A percentile compares a stretch with the other conserved stretches of the same genome.
Evolutionary conservation across 2,329 filamentous ascomycete species (phyloP).

Genomic region (Graphilbum sp.): DNA sequence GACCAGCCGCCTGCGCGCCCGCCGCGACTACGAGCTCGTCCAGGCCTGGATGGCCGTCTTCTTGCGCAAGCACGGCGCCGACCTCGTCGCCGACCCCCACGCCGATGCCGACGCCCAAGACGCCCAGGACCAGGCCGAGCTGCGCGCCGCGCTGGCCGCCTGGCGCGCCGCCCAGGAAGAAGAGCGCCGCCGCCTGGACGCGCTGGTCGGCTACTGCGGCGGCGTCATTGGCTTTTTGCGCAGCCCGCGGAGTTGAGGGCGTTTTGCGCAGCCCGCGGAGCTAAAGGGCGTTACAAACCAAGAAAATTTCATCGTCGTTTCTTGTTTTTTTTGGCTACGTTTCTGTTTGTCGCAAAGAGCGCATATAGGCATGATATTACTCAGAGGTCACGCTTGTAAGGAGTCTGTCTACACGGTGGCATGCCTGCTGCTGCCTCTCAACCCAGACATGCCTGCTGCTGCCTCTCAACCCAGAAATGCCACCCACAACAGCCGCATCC

Average conservation of each 20-base stretch:
- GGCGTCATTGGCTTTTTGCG: conserved; percentile 75
- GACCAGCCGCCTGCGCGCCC: conserved; percentile 48
- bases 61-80: conserved; percentile 49
- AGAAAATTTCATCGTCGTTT: too few species aligned
- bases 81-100: background rate
- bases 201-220: conserved; percentile 70
- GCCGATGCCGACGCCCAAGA: conserved; percentile 12
- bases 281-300: background rate
- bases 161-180: conserved; percentile 60
- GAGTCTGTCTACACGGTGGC: too few species aligned
- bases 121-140: conserved; percentile 26
- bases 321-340: too few species aligned
- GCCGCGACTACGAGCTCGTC: conserved; percentile 78
- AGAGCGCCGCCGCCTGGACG: conserved; percentile 55
- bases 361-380: too few species aligned
- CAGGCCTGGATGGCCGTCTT: conserved; percentile 98
- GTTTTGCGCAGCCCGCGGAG: background rate
- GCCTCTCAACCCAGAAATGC: too few species aligned
- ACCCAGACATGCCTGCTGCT: too few species aligned
- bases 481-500: too few species aligned
- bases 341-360: too few species aligned
- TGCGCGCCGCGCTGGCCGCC: conserved; percentile 32
- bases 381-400: too few species aligned
- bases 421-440: too few species aligned
- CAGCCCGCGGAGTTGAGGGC: conserved; percentile 32